Conservation (phyloP, 2,329 filamentous ascomycete species). For the Sclerotinia minor region DNA sequence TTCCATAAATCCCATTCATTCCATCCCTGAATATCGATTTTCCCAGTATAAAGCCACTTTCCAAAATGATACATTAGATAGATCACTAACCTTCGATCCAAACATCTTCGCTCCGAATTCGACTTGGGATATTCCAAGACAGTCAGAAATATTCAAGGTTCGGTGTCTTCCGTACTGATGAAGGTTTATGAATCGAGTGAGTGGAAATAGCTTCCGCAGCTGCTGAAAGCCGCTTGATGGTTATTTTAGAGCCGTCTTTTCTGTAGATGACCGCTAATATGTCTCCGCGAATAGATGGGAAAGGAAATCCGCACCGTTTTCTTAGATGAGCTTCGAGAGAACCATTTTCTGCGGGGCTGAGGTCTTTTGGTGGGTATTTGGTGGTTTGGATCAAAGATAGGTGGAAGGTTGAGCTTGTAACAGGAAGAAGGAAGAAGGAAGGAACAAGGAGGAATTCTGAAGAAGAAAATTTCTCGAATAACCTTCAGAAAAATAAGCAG, state of each 20-base stretch:
- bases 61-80: conserved; percentile 5
- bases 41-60: conserved; percentile 2
- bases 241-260: background rate
- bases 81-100: background rate
- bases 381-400: background rate
- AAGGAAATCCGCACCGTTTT: background rate
- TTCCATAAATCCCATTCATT: conserved; percentile 1
- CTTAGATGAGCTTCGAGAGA: background rate
- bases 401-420: background rate
- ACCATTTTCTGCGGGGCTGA: background rate
- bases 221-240: background rate
- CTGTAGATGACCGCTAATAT: background rate
- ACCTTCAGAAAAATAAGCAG: too few species aligned
- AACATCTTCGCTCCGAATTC: conserved; percentile 6
- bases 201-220: background rate
- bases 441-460: too few species aligned
- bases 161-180: background rate
- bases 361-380: background rate
- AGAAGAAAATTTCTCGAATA: too few species aligned
- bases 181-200: background rate
- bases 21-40: background rate
- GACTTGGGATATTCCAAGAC: background rate
- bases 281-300: background rate
- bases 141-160: background rate
- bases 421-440: background rate